Evolutionary conservation across 2,329 filamentous ascomycete genomes (phyloP).

Genomic region (Colletotrichum cereale): DNA sequence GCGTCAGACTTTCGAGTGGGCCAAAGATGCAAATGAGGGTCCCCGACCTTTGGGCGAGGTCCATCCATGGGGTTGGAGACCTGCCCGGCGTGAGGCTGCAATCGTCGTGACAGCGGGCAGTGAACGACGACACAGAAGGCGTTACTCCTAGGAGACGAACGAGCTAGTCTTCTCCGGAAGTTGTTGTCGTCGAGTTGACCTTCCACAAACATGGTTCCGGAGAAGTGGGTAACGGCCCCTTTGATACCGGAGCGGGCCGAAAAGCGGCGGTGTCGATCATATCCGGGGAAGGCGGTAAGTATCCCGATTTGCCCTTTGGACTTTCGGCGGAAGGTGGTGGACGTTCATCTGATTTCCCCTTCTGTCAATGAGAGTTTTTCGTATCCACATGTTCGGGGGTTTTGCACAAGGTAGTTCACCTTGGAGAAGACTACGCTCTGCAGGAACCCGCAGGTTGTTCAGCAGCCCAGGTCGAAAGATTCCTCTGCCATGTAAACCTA

Average conservation of each 20-base stretch:
- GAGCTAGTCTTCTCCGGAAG: neutral
- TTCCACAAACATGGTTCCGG: neutral
- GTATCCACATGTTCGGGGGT: neutral
- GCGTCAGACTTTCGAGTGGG: slow-evolving; percentile 7
- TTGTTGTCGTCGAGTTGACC: neutral
- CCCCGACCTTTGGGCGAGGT: neutral
- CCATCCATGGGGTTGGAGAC: slow-evolving; percentile 15
- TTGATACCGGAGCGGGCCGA: slow-evolving; percentile 36
- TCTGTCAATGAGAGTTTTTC: slow-evolving; percentile 15
- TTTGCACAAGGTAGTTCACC: slow-evolving; percentile 5
- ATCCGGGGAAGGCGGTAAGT: slow-evolving; percentile 4
- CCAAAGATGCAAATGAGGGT: slow-evolving; percentile 18
- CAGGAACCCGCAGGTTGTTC: slow-evolving; percentile 9
- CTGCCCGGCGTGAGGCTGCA: neutral
- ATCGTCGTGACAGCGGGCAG: neutral
- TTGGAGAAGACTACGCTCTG: slow-evolving; percentile 9
- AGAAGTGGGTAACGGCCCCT: slow-evolving; percentile 23
- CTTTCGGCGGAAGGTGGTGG: neutral
- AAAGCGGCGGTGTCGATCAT: slow-evolving; percentile 22
- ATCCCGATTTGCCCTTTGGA: slow-evolving; percentile 27
- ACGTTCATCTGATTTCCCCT: slow-evolving; percentile 25
- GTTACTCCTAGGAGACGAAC: neutral
- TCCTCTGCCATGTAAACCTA: neutral
- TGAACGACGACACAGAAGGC: neutral
- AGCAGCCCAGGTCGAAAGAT: neutral